Evolutionary conservation across 257 asterid genomes (phyloP), one percentile per base, ranked within the genome.

Genomic region (Solanum neorickii): DNA sequence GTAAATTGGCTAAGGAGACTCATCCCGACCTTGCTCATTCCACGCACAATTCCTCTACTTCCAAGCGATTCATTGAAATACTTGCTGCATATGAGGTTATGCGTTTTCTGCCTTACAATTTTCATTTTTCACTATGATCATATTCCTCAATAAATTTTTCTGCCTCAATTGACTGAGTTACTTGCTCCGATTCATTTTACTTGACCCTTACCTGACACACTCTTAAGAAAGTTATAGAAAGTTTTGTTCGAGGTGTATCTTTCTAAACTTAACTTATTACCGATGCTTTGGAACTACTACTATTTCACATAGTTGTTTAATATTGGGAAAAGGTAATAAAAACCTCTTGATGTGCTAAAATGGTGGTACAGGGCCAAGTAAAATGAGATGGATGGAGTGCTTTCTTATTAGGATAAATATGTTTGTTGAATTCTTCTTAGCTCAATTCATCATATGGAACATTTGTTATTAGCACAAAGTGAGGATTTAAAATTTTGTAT

Each of bases 71-170:
- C 90, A 25, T 94, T 83, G 94, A 92, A 90, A 93, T 97, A 41
- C 97, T 95, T 83, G 98, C 98, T 60, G 98, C 98, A 83, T 97
- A 94, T 84, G 98, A 97, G 99, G 99, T 97, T 56, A 85, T 86
- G 60, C 74, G 21, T 56, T 42, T 70, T 72, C 12, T 70, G 4
- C 46, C 25, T 12, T 72, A 18, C 14, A 12, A 11, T 35, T 84
- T 39, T 68, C 46, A 75, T 23, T 76, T 70, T 12, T 39, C 82
- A 73, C 82, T 20, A 3, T 73, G 16, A 35, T 6, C 56, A 21
- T 41, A 16, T 23, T 75, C 27, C 3, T 39, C 18, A 21, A 12
- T 39, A 39, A 23, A 1, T n/a, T n/a, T 76, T 6, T 52, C 62
- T 18, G 23, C 62, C 2, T 52, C 62, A 52, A 52, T 52, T 52